Percentiles rank a stretch among this genome's conserved stretches.
phyloP scores from a whole-genome alignment of 164 flowering plant species.

The Umbilicus rupestris region DNA sequence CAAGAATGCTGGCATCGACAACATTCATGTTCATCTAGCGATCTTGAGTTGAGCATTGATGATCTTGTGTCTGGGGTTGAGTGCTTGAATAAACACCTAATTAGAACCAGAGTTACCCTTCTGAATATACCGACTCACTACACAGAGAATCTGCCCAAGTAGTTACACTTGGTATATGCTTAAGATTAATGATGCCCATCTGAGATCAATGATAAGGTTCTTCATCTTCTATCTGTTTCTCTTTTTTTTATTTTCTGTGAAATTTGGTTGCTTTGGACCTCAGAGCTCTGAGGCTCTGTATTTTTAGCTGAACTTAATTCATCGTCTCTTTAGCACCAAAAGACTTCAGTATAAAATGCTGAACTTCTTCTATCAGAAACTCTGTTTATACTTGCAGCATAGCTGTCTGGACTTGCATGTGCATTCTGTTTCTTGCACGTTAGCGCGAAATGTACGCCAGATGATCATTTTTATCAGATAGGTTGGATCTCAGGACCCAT shows the following conservation, averaged over 20 bases:
- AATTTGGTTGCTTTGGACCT: no score
- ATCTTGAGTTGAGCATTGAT: constrained; percentile 17
- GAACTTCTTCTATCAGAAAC: neutral
- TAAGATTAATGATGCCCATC: neutral
- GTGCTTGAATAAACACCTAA: constrained; percentile 18
- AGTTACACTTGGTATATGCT: neutral
- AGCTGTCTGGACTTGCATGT: neutral
- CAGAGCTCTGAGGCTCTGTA: no score
- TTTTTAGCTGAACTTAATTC: no score
- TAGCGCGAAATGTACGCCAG: neutral
- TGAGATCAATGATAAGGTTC: neutral
- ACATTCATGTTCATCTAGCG: constrained; percentile 13
- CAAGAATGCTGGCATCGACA: constrained; percentile 14
- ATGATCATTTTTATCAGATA: neutral
- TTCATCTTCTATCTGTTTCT: no score
- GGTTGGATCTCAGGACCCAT: neutral
- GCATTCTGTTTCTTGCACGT: neutral
- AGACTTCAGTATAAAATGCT: neutral
- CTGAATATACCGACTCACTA: constrained; percentile 24
- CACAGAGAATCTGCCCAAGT: neutral
- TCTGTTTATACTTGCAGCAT: neutral
- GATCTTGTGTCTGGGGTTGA: constrained; percentile 26
- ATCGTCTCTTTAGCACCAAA: no score
- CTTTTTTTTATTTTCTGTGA: no score
- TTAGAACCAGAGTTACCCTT: constrained; percentile 33